phyloP scores from a whole-genome alignment of 2,329 filamentous ascomycete genomes.

The Leptographium galeiforme region DNA sequence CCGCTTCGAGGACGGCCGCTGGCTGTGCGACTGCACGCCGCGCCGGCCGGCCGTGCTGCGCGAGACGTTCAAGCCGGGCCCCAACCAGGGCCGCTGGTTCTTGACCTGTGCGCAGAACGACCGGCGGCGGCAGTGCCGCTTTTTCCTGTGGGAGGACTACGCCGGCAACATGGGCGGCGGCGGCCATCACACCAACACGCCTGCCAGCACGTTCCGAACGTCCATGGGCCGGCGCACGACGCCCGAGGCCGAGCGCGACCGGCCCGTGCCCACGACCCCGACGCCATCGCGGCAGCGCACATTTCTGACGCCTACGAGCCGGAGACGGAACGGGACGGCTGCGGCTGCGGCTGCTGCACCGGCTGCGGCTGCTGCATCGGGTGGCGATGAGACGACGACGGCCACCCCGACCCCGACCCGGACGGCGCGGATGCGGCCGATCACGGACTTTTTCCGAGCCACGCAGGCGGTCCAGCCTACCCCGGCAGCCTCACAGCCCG shows the following conservation, averaged over 20 bases:
- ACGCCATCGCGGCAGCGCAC: constrained; percentile 3
- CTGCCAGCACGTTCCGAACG: constrained; percentile 6
- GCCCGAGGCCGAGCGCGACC: constrained; percentile 7
- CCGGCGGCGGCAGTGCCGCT: constrained; percentile 21
- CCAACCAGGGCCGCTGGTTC: constrained; percentile 28
- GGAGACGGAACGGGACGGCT: not conserved
- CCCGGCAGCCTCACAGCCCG: no score
- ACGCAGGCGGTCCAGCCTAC: no score
- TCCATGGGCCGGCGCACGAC: constrained; percentile 10
- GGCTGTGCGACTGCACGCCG: constrained; percentile 27
- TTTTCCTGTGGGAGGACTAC: constrained; percentile 32
- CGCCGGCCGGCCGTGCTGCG: constrained; percentile 21
- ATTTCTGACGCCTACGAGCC: constrained; percentile 4
- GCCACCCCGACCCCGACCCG: not conserved
- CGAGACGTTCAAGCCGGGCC: constrained; percentile 23
- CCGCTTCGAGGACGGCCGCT: constrained; percentile 13
- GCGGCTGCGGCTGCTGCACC: not conserved
- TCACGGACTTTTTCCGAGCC: no score
- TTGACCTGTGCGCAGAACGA: constrained; percentile 23
- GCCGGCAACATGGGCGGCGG: constrained; percentile 14
- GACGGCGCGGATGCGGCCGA: constrained; percentile 2
- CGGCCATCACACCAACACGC: not conserved
- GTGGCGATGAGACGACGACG: not conserved
- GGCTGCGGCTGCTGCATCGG: not conserved
- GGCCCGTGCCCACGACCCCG: not conserved